A percentile compares a stretch with the other conserved stretches of the same genome.
These are phyloP conservation scores for Coccinonectria pachysandricola DNA, from an alignment of 2,329 filamentous ascomycete species.

Conservation along the genomic window DNA sequence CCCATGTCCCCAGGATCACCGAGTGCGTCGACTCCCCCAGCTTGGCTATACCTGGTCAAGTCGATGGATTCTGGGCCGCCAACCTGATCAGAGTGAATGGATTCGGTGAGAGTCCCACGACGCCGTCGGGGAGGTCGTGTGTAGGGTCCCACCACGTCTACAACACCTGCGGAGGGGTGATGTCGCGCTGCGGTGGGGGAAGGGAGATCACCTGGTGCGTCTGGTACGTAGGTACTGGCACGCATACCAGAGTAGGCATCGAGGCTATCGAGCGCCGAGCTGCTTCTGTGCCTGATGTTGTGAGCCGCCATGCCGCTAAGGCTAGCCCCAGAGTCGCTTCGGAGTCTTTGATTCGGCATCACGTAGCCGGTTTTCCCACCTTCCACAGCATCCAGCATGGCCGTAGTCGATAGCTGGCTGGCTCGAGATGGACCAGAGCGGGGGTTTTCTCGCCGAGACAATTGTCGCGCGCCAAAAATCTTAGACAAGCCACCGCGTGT, in stretches of 20 bases:
- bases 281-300: conserved; percentile 40
- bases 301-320: conserved; percentile 37
- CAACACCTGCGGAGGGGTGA: conserved; percentile 34
- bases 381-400: conserved; percentile 64
- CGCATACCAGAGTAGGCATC: conserved; percentile 38
- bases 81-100: conserved; percentile 22
- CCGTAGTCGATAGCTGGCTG: conserved; percentile 73
- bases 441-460: conserved; percentile 61
- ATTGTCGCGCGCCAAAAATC: conserved; percentile 83
- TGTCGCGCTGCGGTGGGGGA: conserved; percentile 42
- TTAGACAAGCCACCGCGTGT: conserved; percentile 76
- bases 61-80: conserved; percentile 14
- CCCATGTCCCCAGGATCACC: conserved; percentile 32
- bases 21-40: conserved; percentile 14
- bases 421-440: conserved; percentile 57
- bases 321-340: conserved; percentile 53
- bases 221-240: conserved; percentile 57
- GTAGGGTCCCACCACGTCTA: conserved; percentile 62
- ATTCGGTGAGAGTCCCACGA: conserved; percentile 45
- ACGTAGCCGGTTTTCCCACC: conserved; percentile 52
- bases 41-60: conserved; percentile 28
- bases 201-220: conserved; percentile 59
- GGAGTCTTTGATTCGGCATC: conserved; percentile 41
- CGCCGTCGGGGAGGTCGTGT: conserved; percentile 75
- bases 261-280: conserved; percentile 43